Evolutionary conservation across 2,329 filamentous ascomycete genomes (phyloP), one percentile per base, ranked within the genome.

Genomic region (Nemania sp.): DNA sequence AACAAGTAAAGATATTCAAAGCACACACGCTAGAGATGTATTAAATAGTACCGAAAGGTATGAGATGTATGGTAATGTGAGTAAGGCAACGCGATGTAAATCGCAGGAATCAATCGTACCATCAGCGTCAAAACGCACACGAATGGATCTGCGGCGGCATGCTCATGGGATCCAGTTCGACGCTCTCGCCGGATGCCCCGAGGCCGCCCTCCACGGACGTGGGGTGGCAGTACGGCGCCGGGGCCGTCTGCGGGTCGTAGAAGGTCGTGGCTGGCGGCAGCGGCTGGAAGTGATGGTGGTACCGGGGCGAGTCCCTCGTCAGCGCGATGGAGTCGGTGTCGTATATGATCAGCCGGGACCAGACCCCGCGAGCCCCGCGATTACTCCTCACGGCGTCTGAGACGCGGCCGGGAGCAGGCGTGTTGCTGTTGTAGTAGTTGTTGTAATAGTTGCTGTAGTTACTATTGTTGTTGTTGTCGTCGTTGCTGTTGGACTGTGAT

Each of bases 291-390:
- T 57, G 48, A 35, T 34, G 63, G 7, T 13, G 56, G 25, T 29
- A 7, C 25, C 4, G 4, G 25, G 25, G 25, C 10, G 50, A 40
- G 7, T 10, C 49, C 11, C 50, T 34, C 17, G 46, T 20, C 25
- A 64, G 47, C 3, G 45, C 55, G 17, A 66, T 57, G 40, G 45
- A n/a, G 20, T 56, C 34, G 20, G 63, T 62, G 21, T 70, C 68
- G 15, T 68, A 67, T 54, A 70, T 67, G 21, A 65, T 71, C n/a
- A 68, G 40, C 69, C 69, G 71, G 2, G 67, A 68, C 5, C 67
- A 62, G 2, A 35, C 40, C 37, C 55, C 46, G 3, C 25, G 57
- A 12, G 54, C 60, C 12, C 56, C 25, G 0, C 64, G 51, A 9
- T 49, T 61, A 17, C 48, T 60, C 6, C 37, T 40, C 3, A 46